A percentile compares a stretch with the other conserved stretches of the same genome.
Conservation (phyloP, 1,284 basidiomycete species). For the Agaricales sp. region DNA sequence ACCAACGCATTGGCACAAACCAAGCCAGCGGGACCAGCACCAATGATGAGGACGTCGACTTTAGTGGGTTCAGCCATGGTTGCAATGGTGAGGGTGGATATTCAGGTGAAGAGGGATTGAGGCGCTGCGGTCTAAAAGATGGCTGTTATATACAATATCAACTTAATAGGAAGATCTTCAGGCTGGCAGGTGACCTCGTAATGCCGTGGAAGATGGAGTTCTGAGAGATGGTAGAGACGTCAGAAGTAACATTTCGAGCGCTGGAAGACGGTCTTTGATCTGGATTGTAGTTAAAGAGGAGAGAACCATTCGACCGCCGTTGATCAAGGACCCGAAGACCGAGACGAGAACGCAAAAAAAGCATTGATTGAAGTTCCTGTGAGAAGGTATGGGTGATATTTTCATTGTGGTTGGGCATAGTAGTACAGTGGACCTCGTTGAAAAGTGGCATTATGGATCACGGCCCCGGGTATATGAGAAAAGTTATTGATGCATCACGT, state of each 20-base stretch:
- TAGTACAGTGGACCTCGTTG: too few species aligned
- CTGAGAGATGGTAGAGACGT: too few species aligned
- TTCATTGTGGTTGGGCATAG: too few species aligned
- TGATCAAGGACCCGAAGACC: background rate
- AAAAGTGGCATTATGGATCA: too few species aligned
- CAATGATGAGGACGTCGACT: conserved; percentile 40
- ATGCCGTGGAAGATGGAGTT: background rate
- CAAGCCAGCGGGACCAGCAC: conserved; percentile 46
- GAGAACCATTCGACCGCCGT: background rate
- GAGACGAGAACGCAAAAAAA: too few species aligned
- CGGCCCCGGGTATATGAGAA: too few species aligned
- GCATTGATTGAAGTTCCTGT: too few species aligned
- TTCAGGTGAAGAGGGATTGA: background rate
- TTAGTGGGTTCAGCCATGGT: background rate
- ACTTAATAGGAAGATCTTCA: background rate
- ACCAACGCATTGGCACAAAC: conserved; percentile 39
- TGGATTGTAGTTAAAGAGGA: background rate
- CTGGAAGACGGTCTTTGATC: background rate
- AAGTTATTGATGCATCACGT: too few species aligned
- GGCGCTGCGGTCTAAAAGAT: background rate
- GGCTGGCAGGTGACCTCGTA: background rate
- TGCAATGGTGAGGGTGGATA: background rate
- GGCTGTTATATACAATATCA: background rate
- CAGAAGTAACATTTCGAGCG: too few species aligned
- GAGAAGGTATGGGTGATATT: too few species aligned